Evolutionary conservation across 2,329 filamentous ascomycete species (phyloP).

Genomic region (Trichoderma lentiforme): DNA sequence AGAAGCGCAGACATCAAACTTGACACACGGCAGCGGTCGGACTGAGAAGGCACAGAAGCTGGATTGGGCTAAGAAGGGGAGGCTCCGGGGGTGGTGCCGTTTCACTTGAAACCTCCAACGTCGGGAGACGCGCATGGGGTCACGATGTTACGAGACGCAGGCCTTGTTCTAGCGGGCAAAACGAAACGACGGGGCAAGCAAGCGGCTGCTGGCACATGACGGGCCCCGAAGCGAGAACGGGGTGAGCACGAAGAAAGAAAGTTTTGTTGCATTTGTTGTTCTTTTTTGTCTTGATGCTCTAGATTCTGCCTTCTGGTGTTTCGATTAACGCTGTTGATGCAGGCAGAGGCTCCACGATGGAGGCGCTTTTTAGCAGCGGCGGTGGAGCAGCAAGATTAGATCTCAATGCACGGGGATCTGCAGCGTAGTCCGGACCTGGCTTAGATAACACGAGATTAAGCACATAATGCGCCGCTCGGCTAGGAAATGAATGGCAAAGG

Average conservation of each 20-base stretch:
- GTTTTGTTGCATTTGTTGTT: not conserved
- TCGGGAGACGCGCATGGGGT: conserved; percentile 31
- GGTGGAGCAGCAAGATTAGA: conserved; percentile 10
- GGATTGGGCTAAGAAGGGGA: conserved; percentile 11
- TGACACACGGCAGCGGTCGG: conserved; percentile 8
- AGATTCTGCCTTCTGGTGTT: not conserved
- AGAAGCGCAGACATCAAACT: not conserved
- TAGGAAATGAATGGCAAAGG: not conserved
- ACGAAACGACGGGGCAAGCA: conserved; percentile 1
- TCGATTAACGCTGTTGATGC: not conserved
- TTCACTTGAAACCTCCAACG: conserved; percentile 47
- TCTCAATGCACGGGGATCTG: conserved; percentile 12
- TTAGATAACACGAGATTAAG: not conserved
- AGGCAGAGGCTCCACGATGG: not conserved
- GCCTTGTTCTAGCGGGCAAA: conserved; percentile 7
- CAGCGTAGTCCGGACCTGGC: not conserved
- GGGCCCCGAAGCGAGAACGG: not conserved
- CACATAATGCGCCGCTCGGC: not conserved
- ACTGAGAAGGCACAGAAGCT: not conserved
- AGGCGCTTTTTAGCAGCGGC: not conserved
- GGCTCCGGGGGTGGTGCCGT: conserved; percentile 26
- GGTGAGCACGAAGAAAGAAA: not conserved
- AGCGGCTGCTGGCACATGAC: not conserved
- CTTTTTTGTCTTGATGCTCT: not conserved
- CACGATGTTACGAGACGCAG: not conserved